Conservation (phyloP, 352 stramenopile genomes). For the Pythium monospermum region DNA sequence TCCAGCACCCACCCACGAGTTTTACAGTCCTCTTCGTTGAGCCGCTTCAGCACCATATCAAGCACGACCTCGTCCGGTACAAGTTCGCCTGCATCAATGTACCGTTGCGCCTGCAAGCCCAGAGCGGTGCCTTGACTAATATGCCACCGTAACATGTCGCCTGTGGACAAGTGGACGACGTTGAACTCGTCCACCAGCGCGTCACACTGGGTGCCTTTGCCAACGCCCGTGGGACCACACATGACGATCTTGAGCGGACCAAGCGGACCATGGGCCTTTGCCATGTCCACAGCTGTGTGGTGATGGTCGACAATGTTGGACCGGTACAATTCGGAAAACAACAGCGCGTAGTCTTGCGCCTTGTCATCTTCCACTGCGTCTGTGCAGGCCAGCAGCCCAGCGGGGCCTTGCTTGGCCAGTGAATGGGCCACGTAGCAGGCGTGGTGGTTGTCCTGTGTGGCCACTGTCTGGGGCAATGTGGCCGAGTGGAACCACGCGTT, state of each 20-base stretch:
- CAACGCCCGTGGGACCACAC: constrained; percentile 87
- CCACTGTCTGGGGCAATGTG: constrained; percentile 21
- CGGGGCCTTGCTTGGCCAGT: constrained; percentile 24
- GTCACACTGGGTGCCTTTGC: constrained; percentile 96
- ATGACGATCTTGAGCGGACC: constrained; percentile 75
- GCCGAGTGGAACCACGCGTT: constrained; percentile 40
- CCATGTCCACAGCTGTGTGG: constrained; percentile 11
- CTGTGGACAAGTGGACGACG: constrained; percentile 84
- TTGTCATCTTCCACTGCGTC: constrained; percentile 40
- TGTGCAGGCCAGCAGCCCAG: constrained; percentile 42
- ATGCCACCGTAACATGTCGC: constrained; percentile 81
- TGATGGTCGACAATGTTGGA: constrained; percentile 17
- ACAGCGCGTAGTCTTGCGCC: constrained; percentile 40
- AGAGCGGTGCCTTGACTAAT: constrained; percentile 46
- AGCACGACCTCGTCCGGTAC: constrained; percentile 52
- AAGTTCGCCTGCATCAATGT: constrained; percentile 76
- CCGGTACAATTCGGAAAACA: constrained; percentile 64
- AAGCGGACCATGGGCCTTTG: not conserved
- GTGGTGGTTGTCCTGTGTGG: constrained; percentile 48
- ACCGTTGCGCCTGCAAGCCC: constrained; percentile 67
- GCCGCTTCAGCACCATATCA: constrained; percentile 55
- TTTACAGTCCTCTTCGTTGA: constrained; percentile 84
- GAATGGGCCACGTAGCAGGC: constrained; percentile 49
- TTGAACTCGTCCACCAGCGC: constrained; percentile 70
- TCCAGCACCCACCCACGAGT: constrained; percentile 91